phyloP scores from a whole-genome alignment of 805 yeast genomes.

The Ogataea trehaloabstinens region DNA sequence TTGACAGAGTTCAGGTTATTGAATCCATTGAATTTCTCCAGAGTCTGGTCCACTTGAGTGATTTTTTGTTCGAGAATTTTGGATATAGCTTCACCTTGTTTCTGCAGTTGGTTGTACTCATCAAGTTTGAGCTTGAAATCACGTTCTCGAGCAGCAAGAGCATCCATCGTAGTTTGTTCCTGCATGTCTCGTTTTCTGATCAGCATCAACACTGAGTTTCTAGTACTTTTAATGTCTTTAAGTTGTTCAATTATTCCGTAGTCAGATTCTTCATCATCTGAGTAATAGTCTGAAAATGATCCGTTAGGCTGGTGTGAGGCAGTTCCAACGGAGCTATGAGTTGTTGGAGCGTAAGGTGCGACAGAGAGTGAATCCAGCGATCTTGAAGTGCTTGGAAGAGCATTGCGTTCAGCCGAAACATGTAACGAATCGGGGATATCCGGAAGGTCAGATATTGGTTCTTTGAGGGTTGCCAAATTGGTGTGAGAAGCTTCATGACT shows the following conservation, averaged over 20 bases:
- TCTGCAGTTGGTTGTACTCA: slow-evolving; percentile 31
- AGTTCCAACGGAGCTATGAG: not conserved
- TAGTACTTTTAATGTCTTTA: slow-evolving; percentile 14
- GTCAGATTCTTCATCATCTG: slow-evolving; percentile 7
- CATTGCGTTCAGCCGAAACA: not conserved
- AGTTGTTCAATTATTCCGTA: slow-evolving; percentile 14
- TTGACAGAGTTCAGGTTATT: slow-evolving; percentile 34
- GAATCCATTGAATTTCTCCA: slow-evolving; percentile 21
- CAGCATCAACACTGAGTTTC: slow-evolving; percentile 12
- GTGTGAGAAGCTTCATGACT: not conserved
- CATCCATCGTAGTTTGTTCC: slow-evolving; percentile 16
- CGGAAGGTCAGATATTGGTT: not conserved
- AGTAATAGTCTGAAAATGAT: slow-evolving; percentile 1
- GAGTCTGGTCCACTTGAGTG: slow-evolving; percentile 18
- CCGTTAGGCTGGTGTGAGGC: not conserved
- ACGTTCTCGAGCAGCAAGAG: slow-evolving; percentile 17
- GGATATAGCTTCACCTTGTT: slow-evolving; percentile 23
- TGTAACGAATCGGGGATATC: not conserved
- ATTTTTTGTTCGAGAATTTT: slow-evolving; percentile 15
- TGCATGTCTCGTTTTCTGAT: slow-evolving; percentile 18
- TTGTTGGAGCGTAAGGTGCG: slow-evolving; percentile 4
- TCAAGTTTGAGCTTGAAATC: slow-evolving; percentile 27
- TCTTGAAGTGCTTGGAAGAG: not conserved
- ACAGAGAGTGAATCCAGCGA: slow-evolving; percentile 15
- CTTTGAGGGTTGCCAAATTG: not conserved